phyloP scores from a whole-genome alignment of 192 early-diverging fungal genomes.

The Spizellomyces punctatus region DNA sequence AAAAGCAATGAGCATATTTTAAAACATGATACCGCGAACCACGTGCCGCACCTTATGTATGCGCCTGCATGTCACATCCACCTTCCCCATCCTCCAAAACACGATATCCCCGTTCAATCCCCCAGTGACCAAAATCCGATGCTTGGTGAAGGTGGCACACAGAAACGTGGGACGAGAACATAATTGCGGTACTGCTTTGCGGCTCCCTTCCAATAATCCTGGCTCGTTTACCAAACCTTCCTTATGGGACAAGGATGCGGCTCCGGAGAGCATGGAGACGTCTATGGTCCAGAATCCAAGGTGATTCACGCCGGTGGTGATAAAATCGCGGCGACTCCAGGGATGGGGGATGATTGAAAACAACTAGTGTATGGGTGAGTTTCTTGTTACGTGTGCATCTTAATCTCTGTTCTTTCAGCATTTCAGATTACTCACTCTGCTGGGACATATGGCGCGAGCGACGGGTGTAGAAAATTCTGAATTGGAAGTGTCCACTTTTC shows the following conservation, averaged over 20 bases:
- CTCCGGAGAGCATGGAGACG: slow-evolving; percentile 9
- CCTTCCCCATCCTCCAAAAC: slow-evolving; percentile 28
- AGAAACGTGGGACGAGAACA: background rate
- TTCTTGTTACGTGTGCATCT: too few relatives aligned
- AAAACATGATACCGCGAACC: background rate
- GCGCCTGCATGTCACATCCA: background rate
- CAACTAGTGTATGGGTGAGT: slow-evolving; percentile 1
- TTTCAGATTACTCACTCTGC: too few relatives aligned
- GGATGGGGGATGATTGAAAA: slow-evolving; percentile 20
- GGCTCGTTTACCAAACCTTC: slow-evolving; percentile 5
- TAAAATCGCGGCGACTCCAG: slow-evolving; percentile 29
- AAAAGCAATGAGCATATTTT: background rate
- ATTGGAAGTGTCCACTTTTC: background rate
- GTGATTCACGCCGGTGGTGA: slow-evolving; percentile 14
- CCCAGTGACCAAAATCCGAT: slow-evolving; percentile 23
- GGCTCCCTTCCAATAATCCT: background rate
- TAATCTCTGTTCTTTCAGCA: too few relatives aligned
- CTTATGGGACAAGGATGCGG: background rate
- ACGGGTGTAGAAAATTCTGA: too few relatives aligned
- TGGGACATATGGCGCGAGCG: too few relatives aligned
- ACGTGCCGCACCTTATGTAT: slow-evolving; percentile 27
- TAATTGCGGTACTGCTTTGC: background rate
- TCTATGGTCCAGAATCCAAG: slow-evolving; percentile 30
- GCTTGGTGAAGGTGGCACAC: slow-evolving; percentile 18
- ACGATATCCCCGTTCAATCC: slow-evolving; percentile 21